A percentile compares a stretch with the other conserved stretches of the same genome.
These are phyloP conservation scores for Testicularia cyperi DNA, from an alignment of 1,284 basidiomycete genomes.

Conservation along the genomic window DNA sequence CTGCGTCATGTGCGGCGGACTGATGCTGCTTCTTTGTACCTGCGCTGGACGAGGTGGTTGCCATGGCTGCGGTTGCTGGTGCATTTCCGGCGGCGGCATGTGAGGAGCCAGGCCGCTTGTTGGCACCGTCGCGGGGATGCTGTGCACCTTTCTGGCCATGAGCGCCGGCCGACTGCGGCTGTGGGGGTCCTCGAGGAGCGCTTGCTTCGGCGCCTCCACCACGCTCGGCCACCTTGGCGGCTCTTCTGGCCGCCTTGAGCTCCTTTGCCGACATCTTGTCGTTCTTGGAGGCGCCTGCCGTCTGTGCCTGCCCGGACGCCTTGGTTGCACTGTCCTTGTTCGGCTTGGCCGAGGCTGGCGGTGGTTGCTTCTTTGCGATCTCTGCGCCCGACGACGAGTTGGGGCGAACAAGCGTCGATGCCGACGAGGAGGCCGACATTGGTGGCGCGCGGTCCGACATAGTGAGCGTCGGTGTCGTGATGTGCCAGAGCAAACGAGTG, in stretches of 20 bases:
- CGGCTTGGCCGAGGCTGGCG: conserved; percentile 4
- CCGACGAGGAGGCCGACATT: not conserved
- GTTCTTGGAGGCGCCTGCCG: conserved; percentile 9
- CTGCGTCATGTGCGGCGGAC: conserved; percentile 11
- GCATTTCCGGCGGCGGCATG: conserved; percentile 7
- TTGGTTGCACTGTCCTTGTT: conserved; percentile 4
- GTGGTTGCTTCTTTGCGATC: not conserved
- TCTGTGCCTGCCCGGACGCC: not conserved
- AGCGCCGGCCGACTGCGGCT: not conserved
- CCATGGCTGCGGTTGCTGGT: conserved; percentile 7
- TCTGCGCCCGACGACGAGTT: not conserved
- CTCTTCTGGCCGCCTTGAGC: conserved; percentile 46
- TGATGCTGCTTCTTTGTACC: conserved; percentile 7
- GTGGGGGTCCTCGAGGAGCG: not conserved
- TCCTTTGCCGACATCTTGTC: conserved; percentile 51
- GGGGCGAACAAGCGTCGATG: not conserved
- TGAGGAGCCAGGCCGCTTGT: conserved; percentile 19
- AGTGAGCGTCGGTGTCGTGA: no score
- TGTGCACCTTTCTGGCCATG: not conserved
- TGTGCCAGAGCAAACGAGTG: no score
- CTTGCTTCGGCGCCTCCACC: conserved; percentile 5
- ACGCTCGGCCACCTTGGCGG: conserved; percentile 39
- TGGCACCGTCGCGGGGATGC: conserved; percentile 4
- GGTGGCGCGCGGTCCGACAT: no score
- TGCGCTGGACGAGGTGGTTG: conserved; percentile 10